Evolutionary conservation across 768 basidiomycete genomes (phyloP).

Genomic region (Panus rudis): DNA sequence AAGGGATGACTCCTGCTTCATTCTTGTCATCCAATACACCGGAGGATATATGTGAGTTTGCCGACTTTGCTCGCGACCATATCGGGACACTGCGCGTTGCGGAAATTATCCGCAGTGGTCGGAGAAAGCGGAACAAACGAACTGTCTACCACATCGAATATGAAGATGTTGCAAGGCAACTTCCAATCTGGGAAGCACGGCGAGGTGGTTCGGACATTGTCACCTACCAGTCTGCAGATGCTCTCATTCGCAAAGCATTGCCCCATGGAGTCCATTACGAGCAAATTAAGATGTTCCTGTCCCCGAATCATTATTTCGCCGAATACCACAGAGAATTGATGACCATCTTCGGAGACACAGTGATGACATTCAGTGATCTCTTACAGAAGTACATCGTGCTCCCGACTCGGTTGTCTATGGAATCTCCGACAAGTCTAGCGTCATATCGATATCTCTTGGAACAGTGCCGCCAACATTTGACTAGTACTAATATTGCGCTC

Average conservation of each 20-base stretch:
- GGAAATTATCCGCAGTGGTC: not conserved
- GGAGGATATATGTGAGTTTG: not conserved
- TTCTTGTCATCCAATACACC: not conserved
- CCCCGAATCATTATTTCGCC: not conserved
- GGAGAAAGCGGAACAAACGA: not conserved
- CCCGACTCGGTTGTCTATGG: too few relatives aligned
- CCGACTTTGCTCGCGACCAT: not conserved
- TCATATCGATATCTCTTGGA: not conserved
- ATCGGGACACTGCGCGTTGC: not conserved
- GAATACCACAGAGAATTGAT: not conserved
- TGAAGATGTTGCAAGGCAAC: not conserved
- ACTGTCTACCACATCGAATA: not conserved
- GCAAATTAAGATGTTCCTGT: not conserved
- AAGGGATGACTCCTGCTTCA: not conserved
- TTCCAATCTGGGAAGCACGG: constrained; percentile 1
- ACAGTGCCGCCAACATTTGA: not conserved
- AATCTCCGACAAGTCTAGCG: not conserved
- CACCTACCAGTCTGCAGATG: not conserved
- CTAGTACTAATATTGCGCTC: not conserved
- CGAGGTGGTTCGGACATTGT: not conserved
- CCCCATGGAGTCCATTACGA: not conserved
- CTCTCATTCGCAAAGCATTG: too few relatives aligned
- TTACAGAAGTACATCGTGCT: too few relatives aligned
- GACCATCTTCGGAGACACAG: not conserved
- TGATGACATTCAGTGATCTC: not conserved